Base-by-base conservation (phyloP, 2,329 filamentous ascomycete genomes). In the Huntiella savannae region DNA sequence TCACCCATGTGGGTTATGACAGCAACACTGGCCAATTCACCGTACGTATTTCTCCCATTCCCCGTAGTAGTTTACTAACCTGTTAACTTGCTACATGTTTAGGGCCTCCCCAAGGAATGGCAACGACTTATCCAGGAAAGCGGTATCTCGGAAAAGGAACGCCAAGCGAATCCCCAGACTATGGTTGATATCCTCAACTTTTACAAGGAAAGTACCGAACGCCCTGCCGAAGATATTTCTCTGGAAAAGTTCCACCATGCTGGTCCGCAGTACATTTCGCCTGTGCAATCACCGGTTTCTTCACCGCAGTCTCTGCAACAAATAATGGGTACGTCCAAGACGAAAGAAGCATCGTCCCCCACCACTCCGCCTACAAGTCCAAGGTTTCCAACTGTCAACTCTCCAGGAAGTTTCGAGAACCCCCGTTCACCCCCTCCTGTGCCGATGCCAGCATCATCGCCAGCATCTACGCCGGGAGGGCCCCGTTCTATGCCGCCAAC, bases 101-200 rank as follows among this genome's bases (percentile, higher is more conserved):
- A 91, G 86, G 91, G 91, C 52, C 71, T 98, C 22, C 91, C 91
- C 13, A 92, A 91, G 62, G 91, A 96, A 72, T 98, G 91, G 91
- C 88, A 96, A 64, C 80, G 85, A 51, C 75, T 95, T 59, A 77
- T 98, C 58, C 84, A 88, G 64, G 87, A 94, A 62, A 94, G 84
- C 62, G 91, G 91, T 53, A 95, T 98, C 56, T 83, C 87, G 22
- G 86, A 94, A 64, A 87, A 91, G 64, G 91, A 96, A 60, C 82
- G 92, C 62, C 83, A 88, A 60, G 82, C 94, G 62, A 86, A 96
- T 58, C 91, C 91, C 2, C 86, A 96, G 62, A 87, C 88, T 49
- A 86, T 95, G 64, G 80, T 92, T 58, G 83, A 96, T 60, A 91
- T 98, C 56, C 79, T 98, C 63, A 83, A 81, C 50, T 96, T 96